These are phyloP conservation scores for Sporothrix humicola DNA, from an alignment of 2,329 filamentous ascomycete species.

Conservation along the genomic window DNA sequence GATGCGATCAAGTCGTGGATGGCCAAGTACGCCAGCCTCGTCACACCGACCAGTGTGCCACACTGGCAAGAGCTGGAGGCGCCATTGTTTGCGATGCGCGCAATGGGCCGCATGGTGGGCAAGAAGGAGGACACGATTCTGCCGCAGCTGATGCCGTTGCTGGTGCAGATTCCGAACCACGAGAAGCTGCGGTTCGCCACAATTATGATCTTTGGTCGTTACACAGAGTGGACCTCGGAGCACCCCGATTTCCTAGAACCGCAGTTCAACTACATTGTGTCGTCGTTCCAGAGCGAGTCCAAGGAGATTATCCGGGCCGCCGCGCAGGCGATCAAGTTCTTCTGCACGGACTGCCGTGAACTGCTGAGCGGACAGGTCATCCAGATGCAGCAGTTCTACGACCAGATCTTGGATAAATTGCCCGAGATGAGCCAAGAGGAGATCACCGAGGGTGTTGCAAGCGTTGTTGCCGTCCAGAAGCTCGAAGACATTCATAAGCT, in stretches of 20 bases:
- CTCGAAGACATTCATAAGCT: constrained; percentile 78
- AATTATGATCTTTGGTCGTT: constrained; percentile 95
- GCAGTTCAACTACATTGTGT: constrained; percentile 95
- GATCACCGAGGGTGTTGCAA: constrained; percentile 92
- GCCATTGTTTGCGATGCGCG: constrained; percentile 91
- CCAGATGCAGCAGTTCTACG: constrained; percentile 90
- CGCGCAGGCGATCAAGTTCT: constrained; percentile 93
- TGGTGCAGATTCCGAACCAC: constrained; percentile 92
- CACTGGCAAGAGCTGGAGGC: constrained; percentile 97
- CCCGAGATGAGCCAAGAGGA: constrained; percentile 90
- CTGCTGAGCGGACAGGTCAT: constrained; percentile 81
- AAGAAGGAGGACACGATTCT: constrained; percentile 85
- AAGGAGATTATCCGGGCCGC: constrained; percentile 91
- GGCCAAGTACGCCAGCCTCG: constrained; percentile 76
- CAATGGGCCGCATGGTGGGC: constrained; percentile 95
- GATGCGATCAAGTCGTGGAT: constrained; percentile 88
- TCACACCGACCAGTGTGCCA: constrained; percentile 75
- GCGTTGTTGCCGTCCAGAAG: constrained; percentile 86
- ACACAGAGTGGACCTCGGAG: constrained; percentile 96
- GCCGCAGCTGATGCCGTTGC: constrained; percentile 87
- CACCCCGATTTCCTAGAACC: constrained; percentile 91
- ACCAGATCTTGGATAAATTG: constrained; percentile 84
- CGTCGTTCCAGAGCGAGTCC: constrained; percentile 85
- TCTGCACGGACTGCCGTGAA: constrained; percentile 92
- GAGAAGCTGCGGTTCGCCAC: constrained; percentile 98